A percentile compares a stretch with the other conserved stretches of the same genome.
phyloP scores from a whole-genome alignment of 1,284 basidiomycete genomes.

The Puccinia polysora region DNA sequence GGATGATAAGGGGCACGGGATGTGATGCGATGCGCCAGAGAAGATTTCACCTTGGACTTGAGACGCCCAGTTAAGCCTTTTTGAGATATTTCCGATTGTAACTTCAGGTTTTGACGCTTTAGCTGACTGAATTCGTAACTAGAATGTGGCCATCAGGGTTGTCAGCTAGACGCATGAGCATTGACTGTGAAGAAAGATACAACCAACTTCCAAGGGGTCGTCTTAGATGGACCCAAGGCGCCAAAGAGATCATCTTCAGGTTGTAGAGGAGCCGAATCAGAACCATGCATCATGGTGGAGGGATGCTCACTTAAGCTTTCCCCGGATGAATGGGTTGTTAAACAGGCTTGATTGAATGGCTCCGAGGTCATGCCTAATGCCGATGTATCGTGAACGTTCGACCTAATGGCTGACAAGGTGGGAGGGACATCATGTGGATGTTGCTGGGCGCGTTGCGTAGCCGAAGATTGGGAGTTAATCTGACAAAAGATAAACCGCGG shows the following conservation, averaged over 20 bases:
- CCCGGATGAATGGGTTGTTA: too few relatives aligned
- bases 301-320: too few relatives aligned
- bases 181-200: not conserved
- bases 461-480: conserved; percentile 7
- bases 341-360: too few relatives aligned
- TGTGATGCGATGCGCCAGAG: too few relatives aligned
- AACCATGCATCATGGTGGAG: too few relatives aligned
- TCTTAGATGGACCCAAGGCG: conserved; percentile 8
- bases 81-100: conserved; percentile 3
- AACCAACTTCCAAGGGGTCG: conserved; percentile 28
- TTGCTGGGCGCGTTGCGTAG: not conserved
- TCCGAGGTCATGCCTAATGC: too few relatives aligned
- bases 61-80: not conserved
- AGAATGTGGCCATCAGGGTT: not conserved
- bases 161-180: not conserved
- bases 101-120: conserved; percentile 8
- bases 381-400: not conserved
- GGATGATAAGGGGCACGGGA: too few relatives aligned
- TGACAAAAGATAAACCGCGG: conserved; percentile 20
- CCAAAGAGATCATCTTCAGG: conserved; percentile 13
- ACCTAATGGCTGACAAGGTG: not conserved
- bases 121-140: conserved; percentile 31
- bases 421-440: not conserved
- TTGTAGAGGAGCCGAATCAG: too few relatives aligned
- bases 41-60: too few relatives aligned